Base-by-base conservation (phyloP, 2,329 filamentous ascomycete species). In the Cladosporium velox region DNA sequence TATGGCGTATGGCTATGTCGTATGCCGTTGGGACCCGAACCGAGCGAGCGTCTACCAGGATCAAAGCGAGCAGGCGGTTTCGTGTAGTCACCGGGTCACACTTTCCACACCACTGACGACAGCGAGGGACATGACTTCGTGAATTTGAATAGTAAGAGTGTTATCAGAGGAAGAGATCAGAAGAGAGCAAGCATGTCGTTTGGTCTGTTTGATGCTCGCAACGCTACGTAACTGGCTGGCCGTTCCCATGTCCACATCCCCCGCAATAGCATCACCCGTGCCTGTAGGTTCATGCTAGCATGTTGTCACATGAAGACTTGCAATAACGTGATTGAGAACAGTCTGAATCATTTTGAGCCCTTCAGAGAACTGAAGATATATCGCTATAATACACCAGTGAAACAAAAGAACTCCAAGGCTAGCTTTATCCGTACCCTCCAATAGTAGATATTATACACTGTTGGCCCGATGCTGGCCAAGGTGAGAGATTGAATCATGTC, bases 1-100 rank as follows among this genome's bases (percentile, higher is more conserved):
- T 59, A 59, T 59, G 57, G 57, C 57, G 57, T 59, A 59, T 41
- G 24, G 38, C 35, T 47, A 32, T 59, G 34, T 18, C n/a, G 34
- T 47, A 41, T 59, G 57, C 38, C 57, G 57, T 59, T 38, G 55
- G 26, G 34, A 47, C 57, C 57, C 57, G 57, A 47, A 47, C 34
- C 57, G 38, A 59, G 57, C 57, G 38, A 59, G 57, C 24, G 55
- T 58, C 55, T 58, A n/a, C 55, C 30, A 21, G 57, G 32, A 15
- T 24, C n/a, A 41, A 58, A 58, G 34, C 55, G 55, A 58, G 55
- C 55, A 58, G 55, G 32, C 35, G 38, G 38, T 47, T 14, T 32
- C 21, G 55, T 26, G 32, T 59, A 26, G 24, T 47, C 30, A 59
- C 35, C 57, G 38, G 15, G n/a, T 59, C 38, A 26, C 38, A 4